phyloP scores from a whole-genome alignment of 2,329 filamentous ascomycete species.

The Epichloe glyceriae region DNA sequence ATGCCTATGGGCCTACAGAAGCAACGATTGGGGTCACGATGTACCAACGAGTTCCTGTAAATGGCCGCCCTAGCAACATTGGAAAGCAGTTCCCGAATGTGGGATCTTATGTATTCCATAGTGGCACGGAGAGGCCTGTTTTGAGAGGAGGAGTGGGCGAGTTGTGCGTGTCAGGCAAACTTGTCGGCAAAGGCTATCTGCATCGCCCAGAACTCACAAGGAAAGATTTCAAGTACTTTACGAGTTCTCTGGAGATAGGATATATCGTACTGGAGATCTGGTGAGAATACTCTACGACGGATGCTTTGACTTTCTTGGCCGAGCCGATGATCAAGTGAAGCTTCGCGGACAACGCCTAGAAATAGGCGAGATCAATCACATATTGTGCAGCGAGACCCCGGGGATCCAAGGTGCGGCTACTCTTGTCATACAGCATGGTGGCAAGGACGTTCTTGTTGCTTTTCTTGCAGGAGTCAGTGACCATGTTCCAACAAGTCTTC shows the following conservation, averaged over 20 bases:
- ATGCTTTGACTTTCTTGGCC: constrained; percentile 76
- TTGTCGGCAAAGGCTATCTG: constrained; percentile 84
- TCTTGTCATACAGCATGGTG: constrained; percentile 58
- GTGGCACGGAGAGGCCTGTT: constrained; percentile 57
- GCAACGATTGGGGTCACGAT: constrained; percentile 89
- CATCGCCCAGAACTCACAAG: constrained; percentile 65
- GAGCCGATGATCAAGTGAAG: constrained; percentile 87
- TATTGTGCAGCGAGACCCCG: constrained; percentile 49
- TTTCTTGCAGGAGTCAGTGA: constrained; percentile 39
- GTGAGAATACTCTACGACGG: constrained; percentile 70
- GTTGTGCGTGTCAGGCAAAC: constrained; percentile 72
- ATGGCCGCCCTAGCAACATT: constrained; percentile 78
- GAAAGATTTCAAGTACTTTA: constrained; percentile 61
- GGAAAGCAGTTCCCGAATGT: constrained; percentile 80
- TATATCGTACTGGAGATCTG: constrained; percentile 83
- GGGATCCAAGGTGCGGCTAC: constrained; percentile 60
- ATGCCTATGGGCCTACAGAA: constrained; percentile 86
- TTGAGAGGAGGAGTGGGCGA: constrained; percentile 71
- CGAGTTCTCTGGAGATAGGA: constrained; percentile 36
- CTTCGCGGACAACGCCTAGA: constrained; percentile 80
- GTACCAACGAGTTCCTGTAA: constrained; percentile 64
- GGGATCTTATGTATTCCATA: constrained; percentile 64
- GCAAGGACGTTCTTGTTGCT: constrained; percentile 72
- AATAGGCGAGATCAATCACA: constrained; percentile 80
- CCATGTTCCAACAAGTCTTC: constrained; percentile 7